phyloP scores from a whole-genome alignment of 1,284 basidiomycete species.

The Veloboletus limbatus region DNA sequence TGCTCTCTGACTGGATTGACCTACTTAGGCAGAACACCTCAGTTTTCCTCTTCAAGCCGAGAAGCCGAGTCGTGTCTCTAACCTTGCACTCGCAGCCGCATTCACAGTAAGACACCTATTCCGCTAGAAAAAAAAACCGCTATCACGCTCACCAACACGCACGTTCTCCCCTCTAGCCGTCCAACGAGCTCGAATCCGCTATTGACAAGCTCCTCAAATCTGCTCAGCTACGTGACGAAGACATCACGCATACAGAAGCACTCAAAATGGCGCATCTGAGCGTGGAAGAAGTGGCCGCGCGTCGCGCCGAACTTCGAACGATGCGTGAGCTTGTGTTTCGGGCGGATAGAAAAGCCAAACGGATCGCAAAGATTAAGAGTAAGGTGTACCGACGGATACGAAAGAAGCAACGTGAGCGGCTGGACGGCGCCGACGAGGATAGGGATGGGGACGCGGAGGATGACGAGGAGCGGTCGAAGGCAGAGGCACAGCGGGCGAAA shows the following conservation, averaged over 20 bases:
- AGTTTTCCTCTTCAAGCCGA: conserved; percentile 87
- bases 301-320: conserved; percentile 78
- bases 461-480: conserved; percentile 58
- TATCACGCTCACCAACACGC: neutral
- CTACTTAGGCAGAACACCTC: conserved; percentile 77
- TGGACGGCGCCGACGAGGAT: conserved; percentile 49
- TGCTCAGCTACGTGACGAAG: conserved; percentile 79
- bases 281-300: conserved; percentile 78
- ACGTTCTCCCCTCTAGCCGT: conserved; percentile 21
- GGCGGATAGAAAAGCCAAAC: conserved; percentile 88
- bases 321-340: conserved; percentile 95
- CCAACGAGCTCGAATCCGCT: conserved; percentile 76
- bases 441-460: conserved; percentile 43
- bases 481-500: conserved; percentile 75
- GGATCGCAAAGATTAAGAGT: conserved; percentile 94
- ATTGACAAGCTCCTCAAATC: conserved; percentile 74
- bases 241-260: conserved; percentile 73
- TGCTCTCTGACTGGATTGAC: neutral
- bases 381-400: conserved; percentile 89
- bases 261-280: conserved; percentile 79
- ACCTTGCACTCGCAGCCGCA: conserved; percentile 73
- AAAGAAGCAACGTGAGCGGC: conserved; percentile 71
- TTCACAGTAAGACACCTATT: conserved; percentile 64
- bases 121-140: too few species aligned
- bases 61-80: conserved; percentile 59